Percentiles rank a stretch among this genome's conserved stretches.
These are phyloP conservation scores for Rhodosporidiobolus sp. DNA, from an alignment of 768 basidiomycete genomes.

Conservation along the genomic window DNA sequence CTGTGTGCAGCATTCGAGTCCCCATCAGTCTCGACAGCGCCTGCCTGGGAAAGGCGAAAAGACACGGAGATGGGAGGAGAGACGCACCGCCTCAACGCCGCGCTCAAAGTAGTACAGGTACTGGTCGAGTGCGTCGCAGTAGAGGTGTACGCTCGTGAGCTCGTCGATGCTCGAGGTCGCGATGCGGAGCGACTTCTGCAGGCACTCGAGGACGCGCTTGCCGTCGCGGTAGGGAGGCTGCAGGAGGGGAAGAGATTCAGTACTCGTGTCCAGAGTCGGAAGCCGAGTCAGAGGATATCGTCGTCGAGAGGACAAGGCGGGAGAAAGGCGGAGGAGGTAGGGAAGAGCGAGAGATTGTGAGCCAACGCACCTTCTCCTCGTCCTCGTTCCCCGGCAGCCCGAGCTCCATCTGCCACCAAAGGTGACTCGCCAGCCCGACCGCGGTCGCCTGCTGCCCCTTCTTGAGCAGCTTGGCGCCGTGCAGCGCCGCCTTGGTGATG, in stretches of 20 bases:
- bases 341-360: neutral
- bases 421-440: slow-evolving; percentile 87
- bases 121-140: slow-evolving; percentile 91
- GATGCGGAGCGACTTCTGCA: slow-evolving; percentile 93
- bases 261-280: too few species aligned
- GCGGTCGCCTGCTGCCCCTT: slow-evolving; percentile 97
- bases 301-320: neutral
- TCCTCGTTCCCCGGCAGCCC: slow-evolving; percentile 52
- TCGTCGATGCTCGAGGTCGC: slow-evolving; percentile 96
- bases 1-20: slow-evolving; percentile 51
- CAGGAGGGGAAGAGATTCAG: neutral
- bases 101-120: slow-evolving; percentile 96
- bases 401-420: slow-evolving; percentile 91
- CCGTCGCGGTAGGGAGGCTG: slow-evolving; percentile 66
- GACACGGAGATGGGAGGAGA: too few species aligned
- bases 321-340: neutral
- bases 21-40: too few species aligned
- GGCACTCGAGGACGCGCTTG: slow-evolving; percentile 93
- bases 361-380: slow-evolving; percentile 56
- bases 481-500: slow-evolving; percentile 97
- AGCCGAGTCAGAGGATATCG: neutral
- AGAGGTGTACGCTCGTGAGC: slow-evolving; percentile 91
- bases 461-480: slow-evolving; percentile 92
- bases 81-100: slow-evolving; percentile 79
- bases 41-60: neutral